These are phyloP conservation scores for Botrytis byssoidea DNA, from an alignment of 2,329 filamentous ascomycete species.

Conservation along the genomic window DNA sequence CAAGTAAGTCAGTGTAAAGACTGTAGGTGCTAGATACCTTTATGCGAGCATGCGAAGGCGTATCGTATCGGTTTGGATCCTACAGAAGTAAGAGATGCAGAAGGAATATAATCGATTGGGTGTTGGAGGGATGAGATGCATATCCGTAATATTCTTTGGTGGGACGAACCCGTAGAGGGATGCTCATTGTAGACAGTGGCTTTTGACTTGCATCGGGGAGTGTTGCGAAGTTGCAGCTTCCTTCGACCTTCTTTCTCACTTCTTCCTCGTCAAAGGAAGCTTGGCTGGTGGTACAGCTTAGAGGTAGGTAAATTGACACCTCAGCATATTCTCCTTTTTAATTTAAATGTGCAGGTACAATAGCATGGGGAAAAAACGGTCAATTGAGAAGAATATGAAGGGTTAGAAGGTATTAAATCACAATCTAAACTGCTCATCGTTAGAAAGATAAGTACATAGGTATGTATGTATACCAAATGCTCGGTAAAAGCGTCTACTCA, in stretches of 20 bases:
- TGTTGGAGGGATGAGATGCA: not conserved
- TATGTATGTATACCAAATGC: not conserved
- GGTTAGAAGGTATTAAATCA: not conserved
- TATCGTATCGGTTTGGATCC: not conserved
- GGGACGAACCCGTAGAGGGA: not conserved
- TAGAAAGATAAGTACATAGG: no score
- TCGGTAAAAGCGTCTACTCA: not conserved
- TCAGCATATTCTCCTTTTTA: not conserved
- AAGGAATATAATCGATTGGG: not conserved
- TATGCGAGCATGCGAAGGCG: not conserved
- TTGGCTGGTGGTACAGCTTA: not conserved
- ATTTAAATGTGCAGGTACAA: conserved; percentile 1
- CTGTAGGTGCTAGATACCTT: not conserved
- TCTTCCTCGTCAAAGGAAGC: not conserved
- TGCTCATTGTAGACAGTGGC: not conserved
- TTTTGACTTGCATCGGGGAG: not conserved
- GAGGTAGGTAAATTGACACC: not conserved
- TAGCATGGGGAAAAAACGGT: not conserved
- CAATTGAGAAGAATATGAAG: not conserved
- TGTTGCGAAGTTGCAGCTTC: conserved; percentile 2
- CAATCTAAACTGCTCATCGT: not conserved
- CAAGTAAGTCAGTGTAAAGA: not conserved
- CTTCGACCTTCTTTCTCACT: not conserved
- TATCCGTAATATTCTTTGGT: not conserved
- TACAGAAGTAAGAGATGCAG: conserved; percentile 1